phyloP scores from a whole-genome alignment of 352 stramenopile genomes.

The Phytophthora pseudosyringae region DNA sequence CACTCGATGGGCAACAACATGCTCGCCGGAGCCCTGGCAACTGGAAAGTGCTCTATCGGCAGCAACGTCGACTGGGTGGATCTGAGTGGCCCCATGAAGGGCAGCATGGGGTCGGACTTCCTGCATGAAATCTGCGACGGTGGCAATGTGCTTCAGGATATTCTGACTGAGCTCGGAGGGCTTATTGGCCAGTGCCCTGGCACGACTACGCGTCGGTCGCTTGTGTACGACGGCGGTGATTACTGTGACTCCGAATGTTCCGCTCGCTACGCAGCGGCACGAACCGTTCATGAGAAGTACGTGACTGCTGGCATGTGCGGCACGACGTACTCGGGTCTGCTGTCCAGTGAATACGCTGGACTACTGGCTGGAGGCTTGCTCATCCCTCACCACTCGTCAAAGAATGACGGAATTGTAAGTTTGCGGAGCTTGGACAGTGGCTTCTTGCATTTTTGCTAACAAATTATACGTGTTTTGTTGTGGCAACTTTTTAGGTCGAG shows the following conservation, averaged over 20 bases:
- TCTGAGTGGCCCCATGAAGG: constrained; percentile 50
- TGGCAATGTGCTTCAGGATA: constrained; percentile 25
- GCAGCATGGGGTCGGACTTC: constrained; percentile 62
- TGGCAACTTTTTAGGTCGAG: constrained; percentile 42
- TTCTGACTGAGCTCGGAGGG: constrained; percentile 30
- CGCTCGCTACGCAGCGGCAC: constrained; percentile 43
- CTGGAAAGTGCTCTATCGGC: constrained; percentile 50
- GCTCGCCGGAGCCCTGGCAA: constrained; percentile 51
- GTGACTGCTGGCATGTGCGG: constrained; percentile 54
- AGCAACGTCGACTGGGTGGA: constrained; percentile 45
- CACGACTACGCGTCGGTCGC: constrained; percentile 35
- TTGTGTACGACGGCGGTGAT: constrained; percentile 49
- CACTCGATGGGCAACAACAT: constrained; percentile 77
- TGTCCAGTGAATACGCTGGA: constrained; percentile 45
- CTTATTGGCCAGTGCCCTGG: constrained; percentile 55
- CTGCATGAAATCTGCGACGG: constrained; percentile 47
- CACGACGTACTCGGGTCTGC: constrained; percentile 46
- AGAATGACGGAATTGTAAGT: constrained; percentile 69
- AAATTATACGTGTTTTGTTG: background rate
- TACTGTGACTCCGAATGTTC: constrained; percentile 36
- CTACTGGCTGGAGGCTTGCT: constrained; percentile 43
- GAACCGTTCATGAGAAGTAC: constrained; percentile 39
- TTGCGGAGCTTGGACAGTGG: background rate
- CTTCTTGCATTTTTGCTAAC: background rate
- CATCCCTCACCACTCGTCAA: constrained; percentile 51